Evolutionary conservation across 129 eudicot genomes (phyloP), one percentile per base, ranked within the genome.

Genomic region (Flaveria robusta): DNA sequence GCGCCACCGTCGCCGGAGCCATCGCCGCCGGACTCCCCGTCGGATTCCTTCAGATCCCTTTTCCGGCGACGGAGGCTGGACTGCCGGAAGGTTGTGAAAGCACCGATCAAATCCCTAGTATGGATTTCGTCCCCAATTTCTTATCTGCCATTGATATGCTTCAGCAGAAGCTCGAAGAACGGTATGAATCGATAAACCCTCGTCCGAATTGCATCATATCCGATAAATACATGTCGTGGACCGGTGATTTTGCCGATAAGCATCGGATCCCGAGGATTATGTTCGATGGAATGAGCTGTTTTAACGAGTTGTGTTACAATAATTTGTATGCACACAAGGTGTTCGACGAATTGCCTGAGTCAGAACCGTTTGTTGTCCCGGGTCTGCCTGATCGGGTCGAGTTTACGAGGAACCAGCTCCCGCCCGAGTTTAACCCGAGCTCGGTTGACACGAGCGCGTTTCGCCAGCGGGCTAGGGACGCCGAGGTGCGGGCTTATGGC

Each of bases 81-180:
- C 68, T 88, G 19, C 90, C 93, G 5, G 85, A 83, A 16, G 87
- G 88, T 10, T 83, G 87, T 16, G 90, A 88, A 81, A 86, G 85
- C 42, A 37, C 81, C 0, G 93, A 88, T 59, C 27, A 68, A 23
- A 83, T 88, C 46, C 83, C 86, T 47, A 86, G 77, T 43, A 2
- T 68, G 5, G 79, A 82, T 20, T 29, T 70, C 5, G 54, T 67
- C 1, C 24, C 20, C 2, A 78, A 81, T 7, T 83, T 88, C 51
- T 51, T 74, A 54, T 11, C 15, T 0, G 86, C 86, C 9, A 23
- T 73, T 60, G 66, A 22, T 3, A 66, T 74, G 86, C 80, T 88
- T 2, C 82, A 83, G 19, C 47, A 47, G 3, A 71, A 77, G 50
- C 55, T 83, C 3, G 84, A 83, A n/a, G 41, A 67, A 13, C 45